Conservation (phyloP, 2,329 filamentous ascomycete species). For the Pseudogymnoascus sp. region DNA sequence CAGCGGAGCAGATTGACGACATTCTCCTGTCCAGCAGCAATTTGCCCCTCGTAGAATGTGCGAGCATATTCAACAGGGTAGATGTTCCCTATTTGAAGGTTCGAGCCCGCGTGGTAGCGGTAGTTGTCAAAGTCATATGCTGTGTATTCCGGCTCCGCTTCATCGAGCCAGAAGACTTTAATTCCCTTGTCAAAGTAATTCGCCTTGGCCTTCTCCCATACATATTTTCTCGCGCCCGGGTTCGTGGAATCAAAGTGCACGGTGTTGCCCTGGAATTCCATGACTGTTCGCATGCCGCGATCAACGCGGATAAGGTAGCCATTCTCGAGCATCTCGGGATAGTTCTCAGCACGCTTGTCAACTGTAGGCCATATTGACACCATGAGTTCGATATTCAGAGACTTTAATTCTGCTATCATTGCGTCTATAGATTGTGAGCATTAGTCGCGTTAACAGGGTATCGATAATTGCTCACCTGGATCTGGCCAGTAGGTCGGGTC, state of each 20-base stretch:
- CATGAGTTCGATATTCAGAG: constrained; percentile 57
- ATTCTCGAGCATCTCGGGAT: constrained; percentile 52
- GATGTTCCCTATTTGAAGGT: constrained; percentile 51
- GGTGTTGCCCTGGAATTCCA: constrained; percentile 53
- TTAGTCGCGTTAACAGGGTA: background rate
- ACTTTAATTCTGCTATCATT: constrained; percentile 55
- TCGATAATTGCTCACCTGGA: constrained; percentile 37
- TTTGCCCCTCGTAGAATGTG: constrained; percentile 51
- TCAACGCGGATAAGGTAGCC: constrained; percentile 55
- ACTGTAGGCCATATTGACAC: constrained; percentile 65
- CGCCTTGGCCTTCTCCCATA: constrained; percentile 52
- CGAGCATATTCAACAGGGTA: constrained; percentile 42
- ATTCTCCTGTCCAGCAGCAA: constrained; percentile 43
- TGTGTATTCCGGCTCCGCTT: constrained; percentile 60
- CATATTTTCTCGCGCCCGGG: constrained; percentile 47
- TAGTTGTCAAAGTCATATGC: constrained; percentile 62
- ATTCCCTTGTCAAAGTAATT: constrained; percentile 59
- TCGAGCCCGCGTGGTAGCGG: constrained; percentile 49
- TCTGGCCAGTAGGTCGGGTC: constrained; percentile 59
- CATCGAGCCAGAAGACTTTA: constrained; percentile 61
- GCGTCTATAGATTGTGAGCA: constrained; percentile 35
- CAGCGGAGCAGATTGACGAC: constrained; percentile 54
- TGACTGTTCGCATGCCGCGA: constrained; percentile 49
- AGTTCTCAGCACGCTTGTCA: constrained; percentile 52
- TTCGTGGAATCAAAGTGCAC: constrained; percentile 60